These are phyloP conservation scores for Penicillium herquei DNA, from an alignment of 495 filamentous ascomycete genomes.

Conservation along the genomic window DNA sequence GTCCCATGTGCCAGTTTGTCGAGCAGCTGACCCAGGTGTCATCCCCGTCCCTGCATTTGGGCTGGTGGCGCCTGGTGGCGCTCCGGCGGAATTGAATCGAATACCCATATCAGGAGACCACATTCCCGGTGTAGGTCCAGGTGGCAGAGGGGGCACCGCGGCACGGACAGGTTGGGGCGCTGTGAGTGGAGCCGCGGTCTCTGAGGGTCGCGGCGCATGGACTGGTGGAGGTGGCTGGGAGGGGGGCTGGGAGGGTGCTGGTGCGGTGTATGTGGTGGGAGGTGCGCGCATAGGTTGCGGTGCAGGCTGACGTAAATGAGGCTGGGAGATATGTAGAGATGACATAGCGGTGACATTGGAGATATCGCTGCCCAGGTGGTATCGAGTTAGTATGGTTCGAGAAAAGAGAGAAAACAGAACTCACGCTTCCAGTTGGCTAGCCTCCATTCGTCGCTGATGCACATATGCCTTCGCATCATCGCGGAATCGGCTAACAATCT, in stretches of 20 bases:
- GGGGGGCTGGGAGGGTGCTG: slow-evolving; percentile 28
- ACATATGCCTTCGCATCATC: slow-evolving; percentile 79
- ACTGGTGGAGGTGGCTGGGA: slow-evolving; percentile 34
- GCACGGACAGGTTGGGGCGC: slow-evolving; percentile 55
- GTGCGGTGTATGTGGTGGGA: slow-evolving; percentile 15
- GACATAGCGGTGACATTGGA: slow-evolving; percentile 60
- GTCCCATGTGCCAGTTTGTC: slow-evolving; percentile 52
- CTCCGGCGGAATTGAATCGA: slow-evolving; percentile 54
- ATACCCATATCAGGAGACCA: slow-evolving; percentile 82
- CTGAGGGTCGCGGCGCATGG: slow-evolving; percentile 15
- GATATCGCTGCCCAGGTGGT: slow-evolving; percentile 59
- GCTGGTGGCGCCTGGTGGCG: slow-evolving; percentile 15
- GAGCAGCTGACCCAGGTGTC: slow-evolving; percentile 7
- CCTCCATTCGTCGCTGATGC: slow-evolving; percentile 76
- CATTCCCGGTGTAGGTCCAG: slow-evolving; percentile 54
- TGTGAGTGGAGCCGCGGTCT: slow-evolving; percentile 40
- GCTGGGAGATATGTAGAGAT: slow-evolving; percentile 53
- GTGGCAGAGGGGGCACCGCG: slow-evolving; percentile 50
- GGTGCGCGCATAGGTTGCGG: slow-evolving; percentile 24
- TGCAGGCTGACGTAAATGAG: slow-evolving; percentile 30
- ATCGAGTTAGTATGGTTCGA: slow-evolving; percentile 13
- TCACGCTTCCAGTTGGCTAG: slow-evolving; percentile 69
- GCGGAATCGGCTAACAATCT: slow-evolving; percentile 74
- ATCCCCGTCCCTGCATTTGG: slow-evolving; percentile 13
- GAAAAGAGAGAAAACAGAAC: background rate